Conservation (phyloP, 768 basidiomycete genomes). For the Tephrocybe rancida region DNA sequence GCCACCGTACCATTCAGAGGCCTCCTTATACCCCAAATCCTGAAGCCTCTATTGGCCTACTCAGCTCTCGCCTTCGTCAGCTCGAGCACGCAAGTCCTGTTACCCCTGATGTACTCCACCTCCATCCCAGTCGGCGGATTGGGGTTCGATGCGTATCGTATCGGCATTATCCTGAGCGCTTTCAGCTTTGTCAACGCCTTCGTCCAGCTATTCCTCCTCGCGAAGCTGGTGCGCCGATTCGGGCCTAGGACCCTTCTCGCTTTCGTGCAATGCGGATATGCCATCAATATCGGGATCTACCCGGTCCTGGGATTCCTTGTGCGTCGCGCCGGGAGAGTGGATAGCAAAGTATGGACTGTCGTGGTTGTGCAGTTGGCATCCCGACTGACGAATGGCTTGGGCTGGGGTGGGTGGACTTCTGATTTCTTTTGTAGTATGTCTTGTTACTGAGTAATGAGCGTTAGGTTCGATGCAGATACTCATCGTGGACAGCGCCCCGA, state of each 20-base stretch:
- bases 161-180: conserved; percentile 52
- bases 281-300: conserved; percentile 26
- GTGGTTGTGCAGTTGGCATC: conserved; percentile 34
- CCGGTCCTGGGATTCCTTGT: conserved; percentile 37
- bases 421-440: neutral
- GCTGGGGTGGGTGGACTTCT: conserved; percentile 32
- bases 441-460: neutral
- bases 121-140: conserved; percentile 58
- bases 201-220: conserved; percentile 52
- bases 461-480: conserved; percentile 51
- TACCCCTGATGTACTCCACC: conserved; percentile 43
- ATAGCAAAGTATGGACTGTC: conserved; percentile 30
- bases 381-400: conserved; percentile 30
- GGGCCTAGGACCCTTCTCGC: conserved; percentile 51
- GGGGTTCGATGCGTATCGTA: conserved; percentile 50
- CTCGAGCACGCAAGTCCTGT: conserved; percentile 26
- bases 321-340: conserved; percentile 32
- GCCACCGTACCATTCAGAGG: conserved; percentile 17
- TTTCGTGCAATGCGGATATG: conserved; percentile 21
- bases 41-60: conserved; percentile 26
- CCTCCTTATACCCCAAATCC: conserved; percentile 24
- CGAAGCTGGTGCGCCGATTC: conserved; percentile 42
- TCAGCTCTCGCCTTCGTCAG: conserved; percentile 30
- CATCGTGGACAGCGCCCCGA: conserved; percentile 47
- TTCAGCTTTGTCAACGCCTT: conserved; percentile 56